Base-by-base conservation (phyloP, 441 rosid genomes). In the Arabidopsis hybrid region DNA sequence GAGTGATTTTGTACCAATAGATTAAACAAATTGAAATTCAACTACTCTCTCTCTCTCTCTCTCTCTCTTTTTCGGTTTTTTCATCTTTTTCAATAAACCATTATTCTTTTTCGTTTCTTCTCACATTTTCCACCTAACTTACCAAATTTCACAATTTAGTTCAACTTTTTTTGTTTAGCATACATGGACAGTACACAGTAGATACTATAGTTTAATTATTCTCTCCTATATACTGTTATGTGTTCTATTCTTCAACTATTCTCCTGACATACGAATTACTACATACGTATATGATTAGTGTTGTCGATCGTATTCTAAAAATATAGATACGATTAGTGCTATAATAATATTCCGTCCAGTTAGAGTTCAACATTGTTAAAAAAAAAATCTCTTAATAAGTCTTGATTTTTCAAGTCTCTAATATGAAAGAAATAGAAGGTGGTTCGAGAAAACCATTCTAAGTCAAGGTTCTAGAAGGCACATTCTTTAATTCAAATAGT, bases 41-140 rank as follows among this genome's bases (percentile, higher is more conserved):
- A 70, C 79, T 38, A 76, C 75, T 76, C 75, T 64, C 71, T 21
- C 26, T 21, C 26, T 21, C 26, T 21, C 26, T 21, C 26, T 21
- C 26, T 21, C 26, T 21, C 26, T 64, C 61, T 69, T 68, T 69
- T 51, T 70, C 70, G 21, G 26, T 60, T 60, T 76, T 62, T n/a
- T 51, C 42, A 39, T 60, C 29, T 14, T 63, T 56, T 53, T 55
- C 50, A 42, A 21, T 60, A 51, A 53, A 62, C 70, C 42, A 36
- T 38, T 49, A 0, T 13, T 63, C 63, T 50, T 8, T 61, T 12
- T 16, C 17, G 40, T 60, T n/a, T 63, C 35, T 47, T 39, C 71
- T 39, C 61, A 63, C 53, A 17, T 17, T 63, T 57, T 63, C 71
- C 75, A 76, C 79, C 79, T 70, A 76, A 56, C 79, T 64, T 69